Base-by-base conservation (phyloP, 306 rosid genomes). In the Comarum palustre region DNA sequence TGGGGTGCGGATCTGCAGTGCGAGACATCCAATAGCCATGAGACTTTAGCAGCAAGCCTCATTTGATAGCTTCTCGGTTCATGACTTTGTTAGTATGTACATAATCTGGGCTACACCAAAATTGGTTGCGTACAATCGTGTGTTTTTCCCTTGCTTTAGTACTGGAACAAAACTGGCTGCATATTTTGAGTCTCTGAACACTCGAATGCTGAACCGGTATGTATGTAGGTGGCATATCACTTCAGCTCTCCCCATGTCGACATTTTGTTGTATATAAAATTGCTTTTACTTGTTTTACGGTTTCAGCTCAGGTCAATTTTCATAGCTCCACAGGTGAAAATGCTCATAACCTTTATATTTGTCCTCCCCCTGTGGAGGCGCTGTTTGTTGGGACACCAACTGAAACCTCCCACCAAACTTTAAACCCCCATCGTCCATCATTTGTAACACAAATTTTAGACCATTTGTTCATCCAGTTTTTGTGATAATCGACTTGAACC, bases 1-100 rank as follows among this genome's bases (percentile, higher is more conserved):
- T 78, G 77, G 62, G 82, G 58, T 48, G 95, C 81, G 75, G 66
- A 66, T 69, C 17, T 63, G 71, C 79, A 63, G 17, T 81, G 69
- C 54, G 77, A 81, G 66, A 75, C 81, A 20, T 47, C 84, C 81
- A 71, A 72, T 68, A 83, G 73, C 72, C 87, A 84, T 71, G 82
- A 86, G 41, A 61, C 75, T 4, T 66, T 55, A 54, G n/a, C 81
- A 48, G 63, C 79, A 4, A 86, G 91, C 82, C 87, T 87, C 45
- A 83, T 86, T 70, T 89, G 86, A 92, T 27, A 55, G 31, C 25
- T 46, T 59, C 10, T 38, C 60, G 66, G 15, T 42, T 14, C 27
- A 24, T 34, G 42, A 31, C 63, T 68, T 55, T 46, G 47, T 38
- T 55, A 38, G 25, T 80, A 32, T 80, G 85, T 78, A 60, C 31